These are phyloP conservation scores for Hyphopichia buzzinii DNA, from an alignment of 1,139 yeast genomes.

Conservation along the genomic window DNA sequence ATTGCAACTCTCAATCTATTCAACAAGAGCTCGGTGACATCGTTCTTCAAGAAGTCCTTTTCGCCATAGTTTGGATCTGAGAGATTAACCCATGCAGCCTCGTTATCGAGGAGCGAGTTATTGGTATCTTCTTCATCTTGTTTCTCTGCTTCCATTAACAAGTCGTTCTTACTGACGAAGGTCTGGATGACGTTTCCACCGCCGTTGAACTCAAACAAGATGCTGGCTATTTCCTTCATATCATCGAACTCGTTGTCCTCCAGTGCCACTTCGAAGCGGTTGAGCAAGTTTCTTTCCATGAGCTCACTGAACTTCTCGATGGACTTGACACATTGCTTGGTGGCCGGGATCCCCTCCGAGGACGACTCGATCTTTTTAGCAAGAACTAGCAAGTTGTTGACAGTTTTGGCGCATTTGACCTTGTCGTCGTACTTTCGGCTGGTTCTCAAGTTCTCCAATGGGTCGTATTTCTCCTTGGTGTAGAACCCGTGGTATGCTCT, in stretches of 20 bases:
- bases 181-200: slow-evolving; percentile 81
- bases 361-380: slow-evolving; percentile 60
- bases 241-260: slow-evolving; percentile 59
- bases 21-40: slow-evolving; percentile 32
- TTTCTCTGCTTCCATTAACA: slow-evolving; percentile 48
- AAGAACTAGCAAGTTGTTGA: slow-evolving; percentile 61
- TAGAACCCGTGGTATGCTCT: slow-evolving; percentile 76
- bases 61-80: slow-evolving; percentile 33
- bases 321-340: slow-evolving; percentile 46
- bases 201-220: slow-evolving; percentile 80
- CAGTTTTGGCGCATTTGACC: slow-evolving; percentile 66
- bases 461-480: slow-evolving; percentile 60
- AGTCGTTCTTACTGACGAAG: slow-evolving; percentile 78
- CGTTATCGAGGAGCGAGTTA: slow-evolving; percentile 38
- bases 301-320: slow-evolving; percentile 73
- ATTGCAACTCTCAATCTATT: slow-evolving; percentile 43
- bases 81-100: slow-evolving; percentile 34
- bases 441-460: slow-evolving; percentile 50
- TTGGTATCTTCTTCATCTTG: slow-evolving; percentile 35
- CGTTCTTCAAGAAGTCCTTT: slow-evolving; percentile 28
- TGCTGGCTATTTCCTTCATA: slow-evolving; percentile 76
- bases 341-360: slow-evolving; percentile 40
- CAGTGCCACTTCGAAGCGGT: slow-evolving; percentile 57
- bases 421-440: slow-evolving; percentile 48
- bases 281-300: slow-evolving; percentile 67